Base-by-base conservation (phyloP, 208 protist genomes). In the Leishmania tropica region DNA sequence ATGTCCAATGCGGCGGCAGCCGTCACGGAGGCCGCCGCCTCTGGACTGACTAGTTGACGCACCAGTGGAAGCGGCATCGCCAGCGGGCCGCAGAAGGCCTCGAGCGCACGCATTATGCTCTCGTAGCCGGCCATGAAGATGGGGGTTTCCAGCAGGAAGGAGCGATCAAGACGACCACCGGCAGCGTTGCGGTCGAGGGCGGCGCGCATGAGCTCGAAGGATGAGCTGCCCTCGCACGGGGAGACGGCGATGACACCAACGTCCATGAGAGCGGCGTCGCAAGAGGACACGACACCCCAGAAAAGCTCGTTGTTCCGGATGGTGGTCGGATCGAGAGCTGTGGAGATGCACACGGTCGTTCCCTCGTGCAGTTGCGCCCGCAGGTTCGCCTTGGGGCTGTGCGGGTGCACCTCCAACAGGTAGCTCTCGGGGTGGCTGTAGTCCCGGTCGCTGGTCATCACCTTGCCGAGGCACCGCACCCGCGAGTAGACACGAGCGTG, bases 71-170 rank as follows among this genome's bases (percentile, higher is more conserved):
- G 88, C n/a, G 85, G 88, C 95, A 98, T 97, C 54, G 92, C 92
- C 65, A 96, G 85, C 7, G 95, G 93, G 3, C 95, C 95, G 31
- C 92, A 84, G 86, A 98, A 95, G 24, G 93, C 91, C 56, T 81
- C 71, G 37, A 98, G 86, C 21, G 95, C 92, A 28, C 81, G 83
- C 85, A 96, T 89, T 70, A 98, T 94, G 74, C 92, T 90, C 74
- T 89, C 88, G 78, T 97, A 98, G 31, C 95, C 95, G 3, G 88
- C 80, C 84, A 96, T 95, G 80, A 98, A 98, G 19, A 98, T 84
- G 17, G 87, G 79, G 35, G 93, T 97, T 79, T 94, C 90, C 47
- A 98, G 51, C 58, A 98, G 75, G 40, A 91, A 81, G 47, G 93
- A 98, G 74, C 85, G 85, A 65, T 91, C 89, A 24, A 81, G 73